Base-by-base conservation (phyloP, 2,329 filamentous ascomycete species). In the Fusarium sp. region DNA sequence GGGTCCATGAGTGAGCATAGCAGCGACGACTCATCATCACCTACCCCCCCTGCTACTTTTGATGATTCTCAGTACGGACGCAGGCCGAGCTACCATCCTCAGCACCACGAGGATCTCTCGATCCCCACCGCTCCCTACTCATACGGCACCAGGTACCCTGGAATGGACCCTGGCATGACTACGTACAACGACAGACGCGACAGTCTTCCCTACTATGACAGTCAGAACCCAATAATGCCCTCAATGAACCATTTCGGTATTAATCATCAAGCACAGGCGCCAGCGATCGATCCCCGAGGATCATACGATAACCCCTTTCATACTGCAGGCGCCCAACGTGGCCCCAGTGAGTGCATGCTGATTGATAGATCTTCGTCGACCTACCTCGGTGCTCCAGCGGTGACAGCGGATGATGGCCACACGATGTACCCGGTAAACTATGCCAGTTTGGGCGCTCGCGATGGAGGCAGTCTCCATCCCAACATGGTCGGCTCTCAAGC, bases 241-340 rank as follows among this genome's bases (percentile, higher is more conserved):
- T 59, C 50, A 46, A 64, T 66, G 46, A 70, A 52, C 51, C 60
- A 65, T 36, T 31, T 51, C 47, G 59, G 40, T 73, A 61, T 72
- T 74, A 71, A 74, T 71, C 48, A 48, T 68, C 62, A 70, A 36
- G 57, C 54, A 37, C 70, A 74, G 72, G 72, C 62, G 52, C 64
- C 65, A 59, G 56, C 31, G 56, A 68, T 18, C 62, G 60, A 52
- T 64, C 70, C 47, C 67, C 65, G 48, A 68, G 59, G 40, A 63
- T 66, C 61, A 60, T 48, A 23, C 60, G 62, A 58, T 73, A 70
- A 57, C 31, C 15, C 46, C 15, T 46, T 36, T 39, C 41, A 51
- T 27, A 31, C 44, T 37, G 47, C 41, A 27, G 52, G 54, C 48
- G 16, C 60, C 18, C 50, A 43, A 41, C 39, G 56, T 53, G 56